These are phyloP conservation scores for Fusarium chuoi DNA, from an alignment of 2,329 filamentous ascomycete species.

Conservation along the genomic window DNA sequence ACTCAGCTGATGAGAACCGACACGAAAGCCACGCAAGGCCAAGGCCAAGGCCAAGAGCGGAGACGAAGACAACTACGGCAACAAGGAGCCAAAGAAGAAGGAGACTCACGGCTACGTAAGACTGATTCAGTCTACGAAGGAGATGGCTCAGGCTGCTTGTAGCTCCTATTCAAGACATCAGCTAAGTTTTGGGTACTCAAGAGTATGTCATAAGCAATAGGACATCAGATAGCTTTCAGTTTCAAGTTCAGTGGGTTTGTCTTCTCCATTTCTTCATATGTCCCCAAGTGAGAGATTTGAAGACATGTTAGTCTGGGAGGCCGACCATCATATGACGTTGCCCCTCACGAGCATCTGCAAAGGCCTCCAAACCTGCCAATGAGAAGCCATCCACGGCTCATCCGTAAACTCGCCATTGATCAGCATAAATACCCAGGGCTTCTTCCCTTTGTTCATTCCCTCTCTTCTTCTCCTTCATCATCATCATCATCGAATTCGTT, in stretches of 20 bases:
- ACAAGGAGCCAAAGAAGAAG: neutral
- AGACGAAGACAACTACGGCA: neutral
- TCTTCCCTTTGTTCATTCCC: no score
- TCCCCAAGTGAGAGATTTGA: neutral
- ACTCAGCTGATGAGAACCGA: neutral
- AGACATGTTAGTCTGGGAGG: slow-evolving; percentile 1
- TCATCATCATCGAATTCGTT: neutral
- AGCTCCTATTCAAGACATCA: neutral
- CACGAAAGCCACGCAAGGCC: neutral
- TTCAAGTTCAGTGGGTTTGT: neutral
- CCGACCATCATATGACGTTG: slow-evolving; percentile 8
- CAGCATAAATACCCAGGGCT: neutral
- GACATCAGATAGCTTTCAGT: fast-evolving
- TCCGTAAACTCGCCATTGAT: neutral
- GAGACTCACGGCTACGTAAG: fast-evolving
- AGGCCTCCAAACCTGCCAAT: slow-evolving; percentile 27
- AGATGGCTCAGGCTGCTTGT: neutral
- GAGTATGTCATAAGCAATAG: neutral
- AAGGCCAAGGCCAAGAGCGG: neutral
- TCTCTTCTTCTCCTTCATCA: neutral
- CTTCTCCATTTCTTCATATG: fast-evolving
- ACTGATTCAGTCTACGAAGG: neutral
- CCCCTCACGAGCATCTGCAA: slow-evolving; percentile 11
- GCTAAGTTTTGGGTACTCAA: no score
- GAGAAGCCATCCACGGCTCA: neutral